These are phyloP conservation scores for Brasilioporus rufonigricans DNA, from an alignment of 768 basidiomycete genomes.

Conservation along the genomic window DNA sequence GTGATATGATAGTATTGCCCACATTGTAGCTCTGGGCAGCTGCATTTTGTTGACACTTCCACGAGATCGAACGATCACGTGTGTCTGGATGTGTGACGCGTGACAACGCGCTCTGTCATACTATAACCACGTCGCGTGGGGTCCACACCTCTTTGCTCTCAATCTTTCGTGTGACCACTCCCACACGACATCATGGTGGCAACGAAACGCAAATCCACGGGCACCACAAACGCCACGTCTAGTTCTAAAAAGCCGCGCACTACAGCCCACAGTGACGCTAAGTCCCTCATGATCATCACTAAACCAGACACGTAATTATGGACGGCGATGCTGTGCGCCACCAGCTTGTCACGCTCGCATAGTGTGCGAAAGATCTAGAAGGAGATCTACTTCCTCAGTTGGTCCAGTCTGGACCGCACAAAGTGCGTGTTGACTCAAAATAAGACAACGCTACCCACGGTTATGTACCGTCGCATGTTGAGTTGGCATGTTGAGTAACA, in stretches of 20 bases:
- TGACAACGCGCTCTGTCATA: constrained; percentile 30
- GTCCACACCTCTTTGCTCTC: neutral
- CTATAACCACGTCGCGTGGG: constrained; percentile 12
- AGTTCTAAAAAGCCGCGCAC: constrained; percentile 31
- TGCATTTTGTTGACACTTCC: no score
- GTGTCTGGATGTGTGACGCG: constrained; percentile 10
- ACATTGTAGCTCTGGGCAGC: no score
- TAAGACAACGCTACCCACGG: no score
- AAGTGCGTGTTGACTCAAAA: no score
- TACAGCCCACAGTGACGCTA: constrained; percentile 30
- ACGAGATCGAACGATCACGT: no score
- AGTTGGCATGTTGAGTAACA: no score
- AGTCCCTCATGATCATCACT: constrained; percentile 39
- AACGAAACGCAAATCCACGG: constrained; percentile 38
- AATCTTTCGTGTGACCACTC: neutral
- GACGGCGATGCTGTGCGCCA: constrained; percentile 31
- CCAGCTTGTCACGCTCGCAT: constrained; percentile 31
- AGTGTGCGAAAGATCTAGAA: constrained; percentile 31
- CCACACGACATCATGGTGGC: constrained; percentile 6
- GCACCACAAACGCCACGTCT: constrained; percentile 16
- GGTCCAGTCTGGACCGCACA: no score
- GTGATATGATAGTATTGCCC: no score
- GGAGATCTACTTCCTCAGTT: no score
- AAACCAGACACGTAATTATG: constrained; percentile 37
- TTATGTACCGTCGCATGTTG: no score